phyloP scores from a whole-genome alignment of 495 filamentous ascomycete species.

The Sordaria brevicollis region DNA sequence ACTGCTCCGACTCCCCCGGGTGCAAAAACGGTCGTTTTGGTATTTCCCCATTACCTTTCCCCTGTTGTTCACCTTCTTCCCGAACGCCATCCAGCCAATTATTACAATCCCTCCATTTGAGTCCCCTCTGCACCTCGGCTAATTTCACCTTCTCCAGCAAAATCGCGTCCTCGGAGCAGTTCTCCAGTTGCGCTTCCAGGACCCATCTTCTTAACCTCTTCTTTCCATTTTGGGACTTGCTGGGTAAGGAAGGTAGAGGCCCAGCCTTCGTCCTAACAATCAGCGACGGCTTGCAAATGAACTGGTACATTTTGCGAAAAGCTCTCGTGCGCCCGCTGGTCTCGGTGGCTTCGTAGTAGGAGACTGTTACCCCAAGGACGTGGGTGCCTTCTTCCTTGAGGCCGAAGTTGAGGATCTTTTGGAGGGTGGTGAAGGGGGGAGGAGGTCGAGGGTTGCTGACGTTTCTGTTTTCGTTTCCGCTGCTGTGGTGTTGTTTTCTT shows the following conservation, averaged over 20 bases:
- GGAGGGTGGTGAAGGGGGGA: slow-evolving; percentile 56
- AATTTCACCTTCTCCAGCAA: slow-evolving; percentile 47
- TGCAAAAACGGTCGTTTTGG: slow-evolving; percentile 54
- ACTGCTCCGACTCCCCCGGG: slow-evolving; percentile 81
- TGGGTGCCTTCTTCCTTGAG: slow-evolving; percentile 91
- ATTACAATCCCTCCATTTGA: slow-evolving; percentile 39
- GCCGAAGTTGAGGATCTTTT: slow-evolving; percentile 76
- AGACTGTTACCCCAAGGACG: slow-evolving; percentile 87
- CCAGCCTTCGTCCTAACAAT: slow-evolving; percentile 84
- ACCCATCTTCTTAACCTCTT: slow-evolving; percentile 36
- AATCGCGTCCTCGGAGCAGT: slow-evolving; percentile 63
- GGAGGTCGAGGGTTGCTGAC: slow-evolving; percentile 45
- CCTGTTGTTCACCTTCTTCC: not conserved
- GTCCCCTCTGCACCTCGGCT: slow-evolving; percentile 32
- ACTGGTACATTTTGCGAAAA: slow-evolving; percentile 95
- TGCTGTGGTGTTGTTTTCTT: not conserved
- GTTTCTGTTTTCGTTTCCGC: slow-evolving; percentile 8
- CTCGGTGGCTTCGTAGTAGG: slow-evolving; percentile 63
- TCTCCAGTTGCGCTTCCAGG: slow-evolving; percentile 91
- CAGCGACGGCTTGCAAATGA: slow-evolving; percentile 78
- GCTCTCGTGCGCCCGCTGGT: slow-evolving; percentile 65
- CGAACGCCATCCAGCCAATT: too few relatives aligned
- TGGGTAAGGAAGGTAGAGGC: slow-evolving; percentile 32
- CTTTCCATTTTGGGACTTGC: not conserved
- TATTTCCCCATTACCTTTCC: slow-evolving; percentile 21